Evolutionary conservation across 176 grass and related monocot genomes (phyloP).

Genomic region (Olyra latifolia): DNA sequence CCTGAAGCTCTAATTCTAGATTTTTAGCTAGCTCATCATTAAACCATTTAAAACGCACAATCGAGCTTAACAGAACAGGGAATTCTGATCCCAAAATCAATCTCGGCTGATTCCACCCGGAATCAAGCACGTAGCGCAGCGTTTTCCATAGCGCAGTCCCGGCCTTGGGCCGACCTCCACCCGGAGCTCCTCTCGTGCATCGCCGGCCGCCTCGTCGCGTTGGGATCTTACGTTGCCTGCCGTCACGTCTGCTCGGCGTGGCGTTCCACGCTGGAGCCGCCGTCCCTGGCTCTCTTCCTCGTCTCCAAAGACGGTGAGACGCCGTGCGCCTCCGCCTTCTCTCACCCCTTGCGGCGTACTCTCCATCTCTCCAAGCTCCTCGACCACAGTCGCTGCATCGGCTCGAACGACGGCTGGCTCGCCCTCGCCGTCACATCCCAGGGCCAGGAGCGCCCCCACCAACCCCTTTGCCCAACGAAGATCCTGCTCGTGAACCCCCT

Average conservation of each 20-base stretch:
- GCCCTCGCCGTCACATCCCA: not conserved
- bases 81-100: no score
- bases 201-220: not conserved
- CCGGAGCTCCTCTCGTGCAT: not conserved
- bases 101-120: no score
- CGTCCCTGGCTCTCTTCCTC: not conserved
- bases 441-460: no score
- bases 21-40: no score
- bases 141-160: not conserved
- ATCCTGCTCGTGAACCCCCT: not conserved
- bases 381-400: not conserved
- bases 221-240: not conserved
- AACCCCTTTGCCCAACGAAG: no score
- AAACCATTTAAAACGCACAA: no score
- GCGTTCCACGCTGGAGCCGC: not conserved
- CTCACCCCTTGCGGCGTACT: no score
- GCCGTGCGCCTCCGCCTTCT: not conserved
- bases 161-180: not conserved
- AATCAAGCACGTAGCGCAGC: no score
- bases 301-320: not conserved
- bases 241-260: conserved; percentile 1
- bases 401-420: not conserved
- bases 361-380: not conserved
- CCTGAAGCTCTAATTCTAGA: no score
- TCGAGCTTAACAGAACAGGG: no score